These are phyloP conservation scores for Glycine soja DNA, from an alignment of 306 rosid species.

Conservation along the genomic window DNA sequence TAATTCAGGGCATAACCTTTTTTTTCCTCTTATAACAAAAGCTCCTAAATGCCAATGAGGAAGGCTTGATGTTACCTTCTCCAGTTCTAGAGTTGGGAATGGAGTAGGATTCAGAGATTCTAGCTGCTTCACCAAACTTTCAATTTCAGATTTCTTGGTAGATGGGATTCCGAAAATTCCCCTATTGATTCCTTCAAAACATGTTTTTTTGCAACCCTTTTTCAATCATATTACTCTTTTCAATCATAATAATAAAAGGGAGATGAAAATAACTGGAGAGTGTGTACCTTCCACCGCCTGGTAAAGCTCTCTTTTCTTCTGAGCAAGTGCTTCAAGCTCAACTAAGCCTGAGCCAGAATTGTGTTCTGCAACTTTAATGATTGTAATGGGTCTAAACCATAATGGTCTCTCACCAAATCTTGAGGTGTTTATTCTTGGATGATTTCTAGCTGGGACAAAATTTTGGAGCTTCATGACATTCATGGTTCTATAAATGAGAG, in stretches of 20 bases:
- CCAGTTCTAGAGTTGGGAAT: constrained; percentile 64
- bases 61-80: constrained; percentile 57
- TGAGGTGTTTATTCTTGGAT: constrained; percentile 45
- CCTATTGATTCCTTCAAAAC: constrained; percentile 70
- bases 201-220: constrained; percentile 28
- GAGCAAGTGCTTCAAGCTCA: constrained; percentile 62
- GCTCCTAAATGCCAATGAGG: not conserved
- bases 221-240: constrained; percentile 42
- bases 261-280: constrained; percentile 8
- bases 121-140: constrained; percentile 67
- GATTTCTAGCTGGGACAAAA: constrained; percentile 38
- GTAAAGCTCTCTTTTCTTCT: constrained; percentile 58
- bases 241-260: not conserved
- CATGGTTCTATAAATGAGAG: constrained; percentile 48
- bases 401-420: constrained; percentile 55
- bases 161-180: constrained; percentile 86
- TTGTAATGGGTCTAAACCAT: constrained; percentile 51
- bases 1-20: too few relatives aligned
- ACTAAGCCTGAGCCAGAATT: constrained; percentile 58
- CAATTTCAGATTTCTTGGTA: constrained; percentile 74
- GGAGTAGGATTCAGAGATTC: constrained; percentile 84
- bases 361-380: constrained; percentile 55
- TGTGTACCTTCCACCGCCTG: constrained; percentile 69
- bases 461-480: constrained; percentile 47
- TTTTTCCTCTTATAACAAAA: too few relatives aligned